Conservation (phyloP, 2,329 filamentous ascomycete genomes). For the Torrubiella hemipterigena region DNA sequence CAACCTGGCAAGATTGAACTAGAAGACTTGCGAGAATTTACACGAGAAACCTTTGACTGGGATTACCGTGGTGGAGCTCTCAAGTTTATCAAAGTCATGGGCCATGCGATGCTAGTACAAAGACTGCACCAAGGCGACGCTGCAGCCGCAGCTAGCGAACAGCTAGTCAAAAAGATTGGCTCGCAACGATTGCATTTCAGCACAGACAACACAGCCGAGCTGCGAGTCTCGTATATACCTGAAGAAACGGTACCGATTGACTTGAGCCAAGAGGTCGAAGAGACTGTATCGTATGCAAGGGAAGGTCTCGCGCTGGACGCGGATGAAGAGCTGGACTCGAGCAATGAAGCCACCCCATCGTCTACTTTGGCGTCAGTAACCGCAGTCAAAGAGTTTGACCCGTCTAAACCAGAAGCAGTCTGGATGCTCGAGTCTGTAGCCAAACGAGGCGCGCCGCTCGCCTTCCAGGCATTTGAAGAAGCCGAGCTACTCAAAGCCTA, state of each 20-base stretch:
- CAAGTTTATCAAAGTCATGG: constrained; percentile 73
- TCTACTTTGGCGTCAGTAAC: too few relatives aligned
- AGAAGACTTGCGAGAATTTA: constrained; percentile 57
- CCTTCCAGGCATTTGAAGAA: constrained; percentile 16
- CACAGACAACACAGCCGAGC: constrained; percentile 63
- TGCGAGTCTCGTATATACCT: constrained; percentile 70
- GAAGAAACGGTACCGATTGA: constrained; percentile 67
- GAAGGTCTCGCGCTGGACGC: constrained; percentile 48
- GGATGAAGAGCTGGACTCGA: constrained; percentile 49
- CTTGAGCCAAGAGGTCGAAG: constrained; percentile 58
- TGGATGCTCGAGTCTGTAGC: constrained; percentile 27
- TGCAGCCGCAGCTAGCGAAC: constrained; percentile 18
- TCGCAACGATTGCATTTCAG: constrained; percentile 57
- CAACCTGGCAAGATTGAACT: constrained; percentile 15
- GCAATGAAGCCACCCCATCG: constrained; percentile 12
- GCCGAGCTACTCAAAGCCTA: constrained; percentile 10
- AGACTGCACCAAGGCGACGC: constrained; percentile 26
- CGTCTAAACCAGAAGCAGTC: constrained; percentile 42
- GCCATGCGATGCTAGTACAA: constrained; percentile 60
- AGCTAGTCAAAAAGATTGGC: constrained; percentile 54
- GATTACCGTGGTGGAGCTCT: constrained; percentile 62
- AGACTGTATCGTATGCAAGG: constrained; percentile 36
- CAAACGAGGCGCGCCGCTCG: constrained; percentile 12
- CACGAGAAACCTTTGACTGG: constrained; percentile 78
- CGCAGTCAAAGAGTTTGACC: constrained; percentile 44